Evolutionary conservation across 805 yeast genomes (phyloP), one percentile per base, ranked within the genome.

Genomic region (Barnettozyma populi): DNA sequence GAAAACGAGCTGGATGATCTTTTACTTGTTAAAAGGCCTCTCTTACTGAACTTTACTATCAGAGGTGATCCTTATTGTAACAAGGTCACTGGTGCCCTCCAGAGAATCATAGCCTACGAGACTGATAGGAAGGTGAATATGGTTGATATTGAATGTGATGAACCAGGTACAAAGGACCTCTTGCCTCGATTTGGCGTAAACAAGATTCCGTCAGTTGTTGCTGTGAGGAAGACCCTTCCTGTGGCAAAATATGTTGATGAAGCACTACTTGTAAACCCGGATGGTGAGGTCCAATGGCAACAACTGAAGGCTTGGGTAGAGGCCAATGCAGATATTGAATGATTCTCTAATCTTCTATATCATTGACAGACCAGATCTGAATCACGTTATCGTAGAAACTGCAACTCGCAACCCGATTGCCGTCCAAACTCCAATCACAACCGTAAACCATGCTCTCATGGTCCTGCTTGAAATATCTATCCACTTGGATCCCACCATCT

Each of bases 391-490:
- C 99, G 68, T 92, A 92, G 64, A 92, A 92, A 47, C 97, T 89
- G 63, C 97, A 92, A 1, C 97, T 90, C 3, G 79, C 84, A 7
- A 85, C 77, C 5, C 63, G 55, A 1, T 64, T 63, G 7, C 73
- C 79, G 5, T 71, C 71, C 2, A 60, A 59, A 13, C 73, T 65
- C 96, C 97, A 90, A 60, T 86, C 96, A 5, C 95, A 97, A 0
- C 98, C 99, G 60, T 92, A 92, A 47, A 92, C 90, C 89, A 94
- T 92, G 50, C 97, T 88, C 43, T 81, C 82, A 61, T 92, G 98
- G 27, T 84, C 86, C 11, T 75, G 73, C 58, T 82, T 83, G 61
- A 78, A 76, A 47, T 73, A 75, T 23, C 70, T 68, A 3, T 64
- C 60, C 46, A 76, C 64, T 8, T 48, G 45, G 1, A 67, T 57